Conservation (phyloP, 2,329 filamentous ascomycete species). For the Pseudocercospora ulei region DNA sequence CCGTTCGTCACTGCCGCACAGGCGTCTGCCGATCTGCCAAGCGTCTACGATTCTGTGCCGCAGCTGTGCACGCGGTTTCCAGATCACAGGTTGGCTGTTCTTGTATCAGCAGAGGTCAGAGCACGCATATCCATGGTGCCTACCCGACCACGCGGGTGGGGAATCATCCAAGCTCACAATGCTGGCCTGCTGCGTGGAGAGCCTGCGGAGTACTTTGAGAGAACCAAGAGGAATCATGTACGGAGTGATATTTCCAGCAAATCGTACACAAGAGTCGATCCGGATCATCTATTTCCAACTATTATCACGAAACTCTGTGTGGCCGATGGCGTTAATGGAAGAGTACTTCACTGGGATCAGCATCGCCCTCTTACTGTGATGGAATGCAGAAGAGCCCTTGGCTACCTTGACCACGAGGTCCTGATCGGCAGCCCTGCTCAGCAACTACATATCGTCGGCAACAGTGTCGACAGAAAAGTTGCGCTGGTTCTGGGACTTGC, state of each 20-base stretch:
- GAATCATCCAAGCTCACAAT: constrained; percentile 29
- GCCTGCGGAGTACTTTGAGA: constrained; percentile 19
- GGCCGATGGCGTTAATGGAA: constrained; percentile 49
- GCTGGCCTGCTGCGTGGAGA: constrained; percentile 27
- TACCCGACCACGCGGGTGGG: constrained; percentile 39
- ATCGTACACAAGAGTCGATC: constrained; percentile 47
- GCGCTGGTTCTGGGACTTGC: constrained; percentile 57
- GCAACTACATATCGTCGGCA: constrained; percentile 61
- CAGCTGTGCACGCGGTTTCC: constrained; percentile 56
- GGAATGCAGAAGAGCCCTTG: constrained; percentile 61
- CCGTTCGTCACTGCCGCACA: constrained; percentile 46
- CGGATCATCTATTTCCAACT: constrained; percentile 50
- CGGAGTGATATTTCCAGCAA: constrained; percentile 19
- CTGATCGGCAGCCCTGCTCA: constrained; percentile 49
- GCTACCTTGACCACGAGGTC: constrained; percentile 60
- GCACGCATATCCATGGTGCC: constrained; percentile 52
- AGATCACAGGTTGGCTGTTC: constrained; percentile 52
- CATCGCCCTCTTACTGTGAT: constrained; percentile 53
- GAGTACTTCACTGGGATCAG: constrained; percentile 56
- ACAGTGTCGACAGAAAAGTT: constrained; percentile 62
- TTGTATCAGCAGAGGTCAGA: constrained; percentile 38
- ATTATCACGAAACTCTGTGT: constrained; percentile 49
- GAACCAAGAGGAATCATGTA: constrained; percentile 20
- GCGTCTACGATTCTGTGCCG: constrained; percentile 52
- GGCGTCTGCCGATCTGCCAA: constrained; percentile 53